Base-by-base conservation (phyloP, 352 stramenopile genomes). In the Globisporangium okanoganense region DNA sequence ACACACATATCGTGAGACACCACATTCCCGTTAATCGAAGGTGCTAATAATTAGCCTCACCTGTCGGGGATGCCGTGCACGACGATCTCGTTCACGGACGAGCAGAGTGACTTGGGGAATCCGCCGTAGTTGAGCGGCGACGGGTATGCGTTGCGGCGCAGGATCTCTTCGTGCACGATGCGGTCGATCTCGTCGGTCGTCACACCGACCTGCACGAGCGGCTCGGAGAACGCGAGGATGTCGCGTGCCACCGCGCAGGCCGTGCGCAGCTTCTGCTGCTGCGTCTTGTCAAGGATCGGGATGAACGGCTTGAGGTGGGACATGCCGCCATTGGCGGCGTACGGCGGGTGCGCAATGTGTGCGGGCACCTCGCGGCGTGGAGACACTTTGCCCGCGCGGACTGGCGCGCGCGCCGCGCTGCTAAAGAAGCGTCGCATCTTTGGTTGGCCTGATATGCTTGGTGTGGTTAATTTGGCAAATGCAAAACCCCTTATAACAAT, bases 1-100 rank as follows among this genome's bases (percentile, higher is more conserved):
- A 33, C 4, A 33, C 2, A 40, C 6, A 7, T 14, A 56, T 1
- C 16, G 33, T 14, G 20, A 53, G 18, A 3, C 36, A 53, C 13
- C 24, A 35, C 16, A 14, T n/a, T 22, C 12, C 12, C 24, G n/a
- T 29, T 22, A 12, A 5, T 3, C 5, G 29, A 20, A n/a, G 5
- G 16, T 29, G 31, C 35, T 22, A 13, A 16, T 5, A 51, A 13
- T 5, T 10, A 18, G 6, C 0, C 49, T 29, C 58, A 82, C 76
- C 74, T 87, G 78, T 99, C 96, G 0, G 97, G 96, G 69, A 99
- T 99, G 55, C 95, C 96, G 69, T 99, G 97, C 61, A 97, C 98
- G 10, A 98, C 87, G 44, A 99, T 86, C 69, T 99, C 97, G 76
- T 99, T 99, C 51, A 99, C 87, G 16, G 79, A 97, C 47, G 90